Evolutionary conservation across 805 yeast genomes (phyloP).

Genomic region (Saccharomyces eubayanus): DNA sequence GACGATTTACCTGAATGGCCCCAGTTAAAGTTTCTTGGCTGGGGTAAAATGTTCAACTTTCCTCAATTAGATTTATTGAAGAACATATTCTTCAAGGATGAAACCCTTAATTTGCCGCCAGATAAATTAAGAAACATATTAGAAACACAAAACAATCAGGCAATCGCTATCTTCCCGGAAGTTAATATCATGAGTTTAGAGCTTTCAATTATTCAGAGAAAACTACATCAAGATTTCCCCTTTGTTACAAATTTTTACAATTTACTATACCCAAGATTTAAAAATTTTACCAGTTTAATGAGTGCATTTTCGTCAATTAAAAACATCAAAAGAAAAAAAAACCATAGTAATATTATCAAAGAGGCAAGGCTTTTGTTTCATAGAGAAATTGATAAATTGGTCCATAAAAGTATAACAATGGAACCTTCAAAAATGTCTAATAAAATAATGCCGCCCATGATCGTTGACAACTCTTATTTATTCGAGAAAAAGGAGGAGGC

Average conservation of each 20-base stretch:
- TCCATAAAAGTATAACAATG: neutral
- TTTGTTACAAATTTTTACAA: slow-evolving; percentile 54
- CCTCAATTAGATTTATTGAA: slow-evolving; percentile 45
- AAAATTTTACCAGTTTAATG: slow-evolving; percentile 45
- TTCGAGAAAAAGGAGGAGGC: neutral
- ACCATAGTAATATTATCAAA: slow-evolving; percentile 32
- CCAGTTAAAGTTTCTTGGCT: slow-evolving; percentile 51
- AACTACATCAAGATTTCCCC: slow-evolving; percentile 42
- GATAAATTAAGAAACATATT: slow-evolving; percentile 31
- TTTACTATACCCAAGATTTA: slow-evolving; percentile 71
- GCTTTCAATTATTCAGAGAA: slow-evolving; percentile 40
- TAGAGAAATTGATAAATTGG: slow-evolving; percentile 9
- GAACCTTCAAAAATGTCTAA: neutral
- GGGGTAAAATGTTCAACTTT: slow-evolving; percentile 58
- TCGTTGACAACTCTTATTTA: neutral
- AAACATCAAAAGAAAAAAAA: slow-evolving; percentile 26
- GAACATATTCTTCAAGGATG: slow-evolving; percentile 50
- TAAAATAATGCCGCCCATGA: neutral
- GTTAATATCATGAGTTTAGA: slow-evolving; percentile 59
- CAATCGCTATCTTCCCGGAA: slow-evolving; percentile 79
- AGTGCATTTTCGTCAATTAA: slow-evolving; percentile 26
- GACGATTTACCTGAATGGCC: slow-evolving; percentile 27
- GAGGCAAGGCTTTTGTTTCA: slow-evolving; percentile 48
- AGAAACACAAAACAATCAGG: slow-evolving; percentile 34
- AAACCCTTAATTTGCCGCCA: slow-evolving; percentile 47